Evolutionary conservation across 495 filamentous ascomycete genomes (phyloP).

Genomic region (Penicillium coprophilum): DNA sequence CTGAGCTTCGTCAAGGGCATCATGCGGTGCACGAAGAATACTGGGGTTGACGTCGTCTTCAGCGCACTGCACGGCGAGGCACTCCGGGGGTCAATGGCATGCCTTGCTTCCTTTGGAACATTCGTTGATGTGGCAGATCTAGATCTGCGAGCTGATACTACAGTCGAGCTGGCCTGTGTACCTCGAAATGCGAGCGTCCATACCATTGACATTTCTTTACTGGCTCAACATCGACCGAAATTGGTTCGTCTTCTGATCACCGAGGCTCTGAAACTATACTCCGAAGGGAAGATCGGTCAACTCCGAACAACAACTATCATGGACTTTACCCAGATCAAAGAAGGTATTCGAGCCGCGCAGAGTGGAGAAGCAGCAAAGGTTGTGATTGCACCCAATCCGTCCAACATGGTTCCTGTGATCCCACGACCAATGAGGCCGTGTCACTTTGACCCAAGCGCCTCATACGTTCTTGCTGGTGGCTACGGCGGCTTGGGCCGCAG

Average conservation of each 20-base stretch:
- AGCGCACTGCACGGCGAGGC: slow-evolving; percentile 48
- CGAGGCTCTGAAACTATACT: slow-evolving; percentile 9
- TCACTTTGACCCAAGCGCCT: slow-evolving; percentile 21
- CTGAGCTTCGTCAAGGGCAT: slow-evolving; percentile 47
- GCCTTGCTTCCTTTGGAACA: slow-evolving; percentile 48
- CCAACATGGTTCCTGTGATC: slow-evolving; percentile 17
- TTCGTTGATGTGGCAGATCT: slow-evolving; percentile 48
- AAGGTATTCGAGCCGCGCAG: background rate
- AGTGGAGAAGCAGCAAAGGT: slow-evolving; percentile 5
- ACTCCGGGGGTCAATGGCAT: slow-evolving; percentile 45
- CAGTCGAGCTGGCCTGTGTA: slow-evolving; percentile 22
- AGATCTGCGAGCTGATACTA: slow-evolving; percentile 28
- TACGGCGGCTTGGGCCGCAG: slow-evolving; percentile 43
- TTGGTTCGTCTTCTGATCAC: slow-evolving; percentile 4
- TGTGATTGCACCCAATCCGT: slow-evolving; percentile 13
- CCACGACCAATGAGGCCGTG: slow-evolving; percentile 15
- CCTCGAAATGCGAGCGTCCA: slow-evolving; percentile 25
- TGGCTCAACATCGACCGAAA: slow-evolving; percentile 15
- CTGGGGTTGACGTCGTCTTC: slow-evolving; percentile 58
- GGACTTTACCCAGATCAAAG: slow-evolving; percentile 15
- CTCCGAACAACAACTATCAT: slow-evolving; percentile 3
- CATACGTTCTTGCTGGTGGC: slow-evolving; percentile 38
- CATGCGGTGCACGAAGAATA: slow-evolving; percentile 45
- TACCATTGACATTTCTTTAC: slow-evolving; percentile 27
- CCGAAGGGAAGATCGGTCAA: slow-evolving; percentile 10